Base-by-base conservation (phyloP, 306 rosid genomes). In the Vicia faba region DNA sequence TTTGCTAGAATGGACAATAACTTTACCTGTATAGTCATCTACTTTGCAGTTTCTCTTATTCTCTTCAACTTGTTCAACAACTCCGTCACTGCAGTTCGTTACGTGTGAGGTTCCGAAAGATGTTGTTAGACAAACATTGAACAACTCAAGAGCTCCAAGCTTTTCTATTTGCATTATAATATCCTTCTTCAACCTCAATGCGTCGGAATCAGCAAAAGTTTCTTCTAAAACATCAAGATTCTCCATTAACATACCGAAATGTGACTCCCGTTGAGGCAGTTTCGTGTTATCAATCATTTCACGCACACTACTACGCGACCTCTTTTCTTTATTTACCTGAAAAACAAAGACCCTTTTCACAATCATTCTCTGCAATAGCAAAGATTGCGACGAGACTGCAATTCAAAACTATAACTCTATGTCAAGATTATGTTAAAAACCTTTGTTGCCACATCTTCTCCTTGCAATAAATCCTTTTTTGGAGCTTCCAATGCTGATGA, bases 121-220 rank as follows among this genome's bases (percentile, higher is more conserved):
- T 48, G 83, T 84, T 6, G 84, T 84, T 40, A 92, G 79, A 75
- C 87, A 79, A 43, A 78, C 57, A 23, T 87, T 63, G 35, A 87
- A 92, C 41, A 89, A 79, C 38, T 83, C 80, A 0, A 89, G 85
- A 20, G 80, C 96, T 70, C 98, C 98, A 57, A 92, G 91, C 83
- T 80, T 87, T 66, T 80, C 87, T 49, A 89, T 75, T 56, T 87
- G 91, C 79, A 61, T 43, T 11, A 80, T 64, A 63, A 92, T 89
- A 61, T 86, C 86, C 61, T 78, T 79, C 76, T 86, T 86, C 86
- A 89, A 75, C 75, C 75, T 75, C 40, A 59, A 51, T 39, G 71
- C 81, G 20, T 84, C 86, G 6, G 91, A 86, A 86, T 86, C 91
- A 28, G 78, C 59, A 76, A 93, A 87, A 41, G 84, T 78, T 70